Evolutionary conservation across 768 basidiomycete species (phyloP).

Genomic region (Hericium erinaceus): DNA sequence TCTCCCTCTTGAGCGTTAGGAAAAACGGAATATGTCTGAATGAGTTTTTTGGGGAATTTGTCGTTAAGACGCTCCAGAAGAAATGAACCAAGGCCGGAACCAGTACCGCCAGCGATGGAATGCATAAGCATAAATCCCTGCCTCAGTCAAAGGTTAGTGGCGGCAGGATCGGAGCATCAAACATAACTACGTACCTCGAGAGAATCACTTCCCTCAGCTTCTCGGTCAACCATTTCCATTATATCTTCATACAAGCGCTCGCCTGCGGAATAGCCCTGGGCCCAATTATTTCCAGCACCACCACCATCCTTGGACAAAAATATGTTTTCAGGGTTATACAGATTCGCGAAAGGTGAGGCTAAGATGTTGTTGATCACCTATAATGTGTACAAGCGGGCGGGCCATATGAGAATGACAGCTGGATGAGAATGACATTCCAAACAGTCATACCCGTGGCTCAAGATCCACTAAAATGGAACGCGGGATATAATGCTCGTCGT

Average conservation of each 20-base stretch:
- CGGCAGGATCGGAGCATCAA: not conserved
- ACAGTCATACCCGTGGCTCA: constrained; percentile 75
- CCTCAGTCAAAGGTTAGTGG: not conserved
- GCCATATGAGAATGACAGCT: no score
- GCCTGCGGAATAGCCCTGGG: constrained; percentile 85
- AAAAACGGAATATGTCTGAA: constrained; percentile 98
- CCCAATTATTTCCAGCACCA: constrained; percentile 99
- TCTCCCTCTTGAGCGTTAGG: constrained; percentile 91
- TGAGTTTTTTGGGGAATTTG: constrained; percentile 97
- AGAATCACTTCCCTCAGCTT: constrained; percentile 96
- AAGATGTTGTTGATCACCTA: constrained; percentile 97
- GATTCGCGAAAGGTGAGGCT: constrained; percentile 73
- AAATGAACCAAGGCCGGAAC: constrained; percentile 97
- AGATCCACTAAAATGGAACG: constrained; percentile 93
- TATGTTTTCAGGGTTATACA: constrained; percentile 98
- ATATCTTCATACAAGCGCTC: constrained; percentile 92
- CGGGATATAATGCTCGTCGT: constrained; percentile 98
- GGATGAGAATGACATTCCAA: not conserved
- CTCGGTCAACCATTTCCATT: constrained; percentile 98
- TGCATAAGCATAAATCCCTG: constrained; percentile 99
- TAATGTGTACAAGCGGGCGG: not conserved
- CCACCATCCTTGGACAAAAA: constrained; percentile 94
- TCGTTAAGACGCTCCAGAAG: constrained; percentile 93
- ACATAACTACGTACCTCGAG: constrained; percentile 57
- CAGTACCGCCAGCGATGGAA: constrained; percentile 97